These are phyloP conservation scores for Stachybotrys echinatus DNA, from an alignment of 2,329 filamentous ascomycete genomes.

Conservation along the genomic window DNA sequence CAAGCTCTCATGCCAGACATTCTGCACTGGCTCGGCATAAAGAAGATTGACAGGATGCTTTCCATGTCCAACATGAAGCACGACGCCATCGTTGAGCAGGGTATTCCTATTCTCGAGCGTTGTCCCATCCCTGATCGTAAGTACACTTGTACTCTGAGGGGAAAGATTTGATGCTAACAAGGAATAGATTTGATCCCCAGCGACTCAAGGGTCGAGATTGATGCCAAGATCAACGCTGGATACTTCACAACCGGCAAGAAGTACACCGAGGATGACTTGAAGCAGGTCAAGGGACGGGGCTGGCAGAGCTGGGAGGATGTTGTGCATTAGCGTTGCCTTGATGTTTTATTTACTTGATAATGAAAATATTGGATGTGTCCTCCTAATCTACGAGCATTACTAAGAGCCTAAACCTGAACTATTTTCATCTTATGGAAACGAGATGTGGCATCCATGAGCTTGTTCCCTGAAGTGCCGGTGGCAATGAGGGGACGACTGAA, in stretches of 20 bases:
- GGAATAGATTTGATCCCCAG: slow-evolving; percentile 80
- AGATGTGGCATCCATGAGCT: too few species aligned
- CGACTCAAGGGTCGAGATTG: slow-evolving; percentile 85
- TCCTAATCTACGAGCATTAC: too few species aligned
- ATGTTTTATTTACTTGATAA: too few species aligned
- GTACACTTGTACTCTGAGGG: slow-evolving; percentile 57
- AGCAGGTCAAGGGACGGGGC: slow-evolving; percentile 72
- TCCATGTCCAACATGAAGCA: slow-evolving; percentile 83
- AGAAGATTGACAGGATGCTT: slow-evolving; percentile 90
- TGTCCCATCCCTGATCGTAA: slow-evolving; percentile 74
- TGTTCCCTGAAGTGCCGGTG: too few species aligned
- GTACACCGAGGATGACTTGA: slow-evolving; percentile 74
- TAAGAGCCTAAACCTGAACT: too few species aligned
- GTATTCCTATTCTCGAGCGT: slow-evolving; percentile 34
- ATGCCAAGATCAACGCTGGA: slow-evolving; percentile 84
- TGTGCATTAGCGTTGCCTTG: slow-evolving; percentile 1
- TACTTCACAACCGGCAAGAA: slow-evolving; percentile 77
- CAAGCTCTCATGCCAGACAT: slow-evolving; percentile 95
- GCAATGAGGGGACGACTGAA: too few species aligned
- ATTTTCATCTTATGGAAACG: too few species aligned
- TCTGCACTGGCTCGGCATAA: slow-evolving; percentile 88
- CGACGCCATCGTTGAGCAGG: slow-evolving; percentile 72
- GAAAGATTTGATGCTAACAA: slow-evolving; percentile 24
- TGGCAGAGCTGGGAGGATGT: slow-evolving; percentile 52
- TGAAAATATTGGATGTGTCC: too few species aligned